Evolutionary conservation across 148 eudicot species (phyloP).

Genomic region (Diospyros lotus): DNA sequence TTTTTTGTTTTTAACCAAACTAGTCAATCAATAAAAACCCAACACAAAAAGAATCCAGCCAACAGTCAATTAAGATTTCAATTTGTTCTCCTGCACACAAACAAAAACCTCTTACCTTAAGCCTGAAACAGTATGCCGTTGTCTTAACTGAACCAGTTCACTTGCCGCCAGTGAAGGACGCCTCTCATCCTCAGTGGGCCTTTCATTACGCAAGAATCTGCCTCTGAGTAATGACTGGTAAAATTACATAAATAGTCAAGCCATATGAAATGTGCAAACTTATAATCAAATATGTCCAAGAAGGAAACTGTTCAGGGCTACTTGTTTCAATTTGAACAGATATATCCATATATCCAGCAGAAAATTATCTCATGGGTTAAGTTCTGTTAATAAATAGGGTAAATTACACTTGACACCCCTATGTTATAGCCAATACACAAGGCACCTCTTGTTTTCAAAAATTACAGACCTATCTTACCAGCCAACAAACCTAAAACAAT

Average conservation of each 20-base stretch:
- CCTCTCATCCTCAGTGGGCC: conserved; percentile 40
- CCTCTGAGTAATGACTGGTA: conserved; percentile 46
- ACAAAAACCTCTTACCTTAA: conserved; percentile 45
- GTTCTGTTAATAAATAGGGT: too few species aligned
- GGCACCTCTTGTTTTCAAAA: too few species aligned
- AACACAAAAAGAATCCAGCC: too few species aligned
- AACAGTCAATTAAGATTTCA: too few species aligned
- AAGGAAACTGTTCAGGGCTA: not conserved
- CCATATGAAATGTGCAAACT: not conserved
- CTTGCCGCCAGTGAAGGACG: conserved; percentile 53
- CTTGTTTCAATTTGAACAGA: not conserved
- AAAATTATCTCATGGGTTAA: too few species aligned
- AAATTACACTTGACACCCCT: too few species aligned
- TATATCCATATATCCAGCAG: not conserved
- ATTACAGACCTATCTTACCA: too few species aligned
- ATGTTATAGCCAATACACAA: too few species aligned
- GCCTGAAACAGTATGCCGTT: conserved; percentile 66
- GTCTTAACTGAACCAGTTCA: conserved; percentile 73
- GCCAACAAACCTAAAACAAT: too few species aligned
- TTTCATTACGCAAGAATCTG: conserved; percentile 56
- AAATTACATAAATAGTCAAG: not conserved
- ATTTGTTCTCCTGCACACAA: conserved; percentile 6
- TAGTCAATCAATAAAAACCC: too few species aligned
- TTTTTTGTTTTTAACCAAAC: too few species aligned
- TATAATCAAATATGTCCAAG: not conserved